A percentile compares a stretch with the other conserved stretches of the same genome.
Conservation (phyloP, 176 grass and related monocot genomes). For the Eremochloa ophiuroides region DNA sequence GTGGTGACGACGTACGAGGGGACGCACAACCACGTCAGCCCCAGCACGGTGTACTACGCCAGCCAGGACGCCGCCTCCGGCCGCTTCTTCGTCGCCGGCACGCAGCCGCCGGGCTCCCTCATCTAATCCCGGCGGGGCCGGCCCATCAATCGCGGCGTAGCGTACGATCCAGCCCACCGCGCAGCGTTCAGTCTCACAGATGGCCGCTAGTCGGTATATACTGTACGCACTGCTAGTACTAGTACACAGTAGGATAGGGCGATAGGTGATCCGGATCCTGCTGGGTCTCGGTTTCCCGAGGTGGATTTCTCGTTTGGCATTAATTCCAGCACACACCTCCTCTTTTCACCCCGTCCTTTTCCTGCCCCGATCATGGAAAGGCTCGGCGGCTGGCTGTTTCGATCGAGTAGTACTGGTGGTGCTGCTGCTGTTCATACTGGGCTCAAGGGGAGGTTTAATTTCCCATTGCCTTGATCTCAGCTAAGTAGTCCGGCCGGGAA, state of each 20-base stretch:
- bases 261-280: neutral
- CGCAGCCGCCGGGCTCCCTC: constrained; percentile 44
- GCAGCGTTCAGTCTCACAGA: neutral
- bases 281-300: constrained; percentile 17
- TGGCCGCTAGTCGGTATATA: neutral
- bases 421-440: neutral
- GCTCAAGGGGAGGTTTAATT: neutral
- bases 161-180: no score
- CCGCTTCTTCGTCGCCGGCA: constrained; percentile 81
- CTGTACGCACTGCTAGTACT: neutral
- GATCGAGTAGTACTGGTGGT: neutral
- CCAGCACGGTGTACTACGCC: constrained; percentile 82
- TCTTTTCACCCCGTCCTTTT: neutral
- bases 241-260: neutral
- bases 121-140: neutral
- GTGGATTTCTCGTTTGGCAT: constrained; percentile 2
- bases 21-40: constrained; percentile 81
- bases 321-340: neutral
- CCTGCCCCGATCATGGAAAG: neutral
- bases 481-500: neutral
- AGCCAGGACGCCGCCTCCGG: constrained; percentile 81
- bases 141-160: no score
- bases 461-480: neutral
- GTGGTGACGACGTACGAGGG: constrained; percentile 98
- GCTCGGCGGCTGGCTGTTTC: neutral